Evolutionary conservation across 257 asterid species (phyloP).

Genomic region (Solanum virginianum): DNA sequence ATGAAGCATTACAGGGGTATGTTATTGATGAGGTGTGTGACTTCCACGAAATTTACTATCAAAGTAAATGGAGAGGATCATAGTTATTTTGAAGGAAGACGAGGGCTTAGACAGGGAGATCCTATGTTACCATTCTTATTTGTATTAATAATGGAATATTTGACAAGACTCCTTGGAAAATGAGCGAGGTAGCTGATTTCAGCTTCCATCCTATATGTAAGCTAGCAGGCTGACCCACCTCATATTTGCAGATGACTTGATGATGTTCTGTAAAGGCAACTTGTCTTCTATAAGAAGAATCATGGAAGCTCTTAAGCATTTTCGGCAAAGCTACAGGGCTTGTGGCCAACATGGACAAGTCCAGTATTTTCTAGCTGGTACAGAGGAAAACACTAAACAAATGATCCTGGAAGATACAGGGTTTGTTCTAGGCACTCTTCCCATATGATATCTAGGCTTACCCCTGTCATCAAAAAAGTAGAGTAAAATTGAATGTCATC

Average conservation of each 20-base stretch:
- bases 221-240: not conserved
- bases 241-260: not conserved
- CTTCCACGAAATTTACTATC: not conserved
- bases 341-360: not conserved
- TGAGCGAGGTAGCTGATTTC: not conserved
- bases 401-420: too few species aligned
- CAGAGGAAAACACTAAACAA: not conserved
- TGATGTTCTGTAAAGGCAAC: not conserved
- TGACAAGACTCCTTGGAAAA: not conserved
- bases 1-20: too few species aligned
- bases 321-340: not conserved
- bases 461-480: too few species aligned
- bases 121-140: not conserved
- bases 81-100: not conserved
- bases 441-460: too few species aligned
- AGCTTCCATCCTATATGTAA: not conserved
- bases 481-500: too few species aligned
- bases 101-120: not conserved
- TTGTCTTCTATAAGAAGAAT: not conserved
- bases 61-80: not conserved
- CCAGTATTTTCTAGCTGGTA: not conserved
- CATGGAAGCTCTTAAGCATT: not conserved
- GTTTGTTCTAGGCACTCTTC: too few species aligned
- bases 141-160: not conserved
- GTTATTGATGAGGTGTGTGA: too few species aligned